phyloP scores from a whole-genome alignment of 2,329 filamentous ascomycete species.

The Apiospora aurea region DNA sequence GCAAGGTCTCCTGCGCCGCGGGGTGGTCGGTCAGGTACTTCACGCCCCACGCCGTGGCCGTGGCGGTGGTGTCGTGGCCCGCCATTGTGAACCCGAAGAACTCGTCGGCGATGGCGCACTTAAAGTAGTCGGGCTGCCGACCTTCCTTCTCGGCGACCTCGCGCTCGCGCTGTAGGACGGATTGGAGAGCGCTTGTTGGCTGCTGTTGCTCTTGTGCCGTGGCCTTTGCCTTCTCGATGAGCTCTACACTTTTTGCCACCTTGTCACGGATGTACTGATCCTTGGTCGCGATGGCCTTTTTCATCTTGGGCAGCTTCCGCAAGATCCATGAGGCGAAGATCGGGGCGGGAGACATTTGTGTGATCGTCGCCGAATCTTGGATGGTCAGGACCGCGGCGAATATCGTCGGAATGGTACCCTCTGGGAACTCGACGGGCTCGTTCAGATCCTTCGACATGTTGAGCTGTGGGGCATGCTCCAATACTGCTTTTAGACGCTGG shows the following conservation, averaged over 20 bases:
- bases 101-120: slow-evolving; percentile 22
- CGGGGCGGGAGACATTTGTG: background rate
- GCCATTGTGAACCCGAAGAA: slow-evolving; percentile 23
- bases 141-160: slow-evolving; percentile 5
- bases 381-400: background rate
- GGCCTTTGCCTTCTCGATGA: slow-evolving; percentile 23
- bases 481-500: background rate
- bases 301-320: slow-evolving; percentile 5
- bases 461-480: background rate
- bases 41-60: slow-evolving; percentile 16
- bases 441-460: background rate
- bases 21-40: slow-evolving; percentile 20
- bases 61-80: slow-evolving; percentile 25
- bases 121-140: background rate
- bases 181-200: background rate
- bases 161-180: background rate
- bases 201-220: background rate
- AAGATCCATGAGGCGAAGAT: background rate
- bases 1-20: slow-evolving; percentile 29
- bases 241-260: background rate
- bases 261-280: slow-evolving; percentile 10
- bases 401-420: background rate
- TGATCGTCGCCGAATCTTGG: background rate
- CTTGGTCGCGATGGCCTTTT: slow-evolving; percentile 5
- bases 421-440: background rate